Percentiles rank a stretch among this genome's conserved stretches.
Conservation (phyloP, 2,329 filamentous ascomycete genomes). For the Talaromyces amestolkiae region DNA sequence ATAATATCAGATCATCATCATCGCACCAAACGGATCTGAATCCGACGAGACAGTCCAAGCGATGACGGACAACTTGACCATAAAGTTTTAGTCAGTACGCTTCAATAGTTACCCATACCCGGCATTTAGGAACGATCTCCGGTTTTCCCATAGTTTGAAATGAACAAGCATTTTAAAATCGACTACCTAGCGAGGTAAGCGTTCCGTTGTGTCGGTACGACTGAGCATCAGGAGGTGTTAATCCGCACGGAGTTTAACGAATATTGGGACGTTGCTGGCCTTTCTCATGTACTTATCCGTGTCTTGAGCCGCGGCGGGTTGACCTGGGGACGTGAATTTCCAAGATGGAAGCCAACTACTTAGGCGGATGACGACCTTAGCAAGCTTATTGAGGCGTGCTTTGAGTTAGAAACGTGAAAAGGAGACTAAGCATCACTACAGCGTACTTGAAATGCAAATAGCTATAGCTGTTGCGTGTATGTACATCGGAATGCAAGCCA, state of each 20-base stretch:
- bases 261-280: background rate
- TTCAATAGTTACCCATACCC: background rate
- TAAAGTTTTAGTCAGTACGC: background rate
- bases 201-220: background rate
- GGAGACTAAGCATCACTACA: background rate
- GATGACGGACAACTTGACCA: background rate
- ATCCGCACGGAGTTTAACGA: background rate
- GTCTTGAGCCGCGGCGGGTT: background rate
- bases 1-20: background rate
- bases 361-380: background rate
- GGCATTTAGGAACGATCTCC: background rate
- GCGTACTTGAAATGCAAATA: background rate
- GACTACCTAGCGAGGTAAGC: background rate
- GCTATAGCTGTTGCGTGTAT: background rate
- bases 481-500: background rate
- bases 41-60: background rate
- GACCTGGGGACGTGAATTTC: background rate
- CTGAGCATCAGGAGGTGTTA: background rate
- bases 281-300: background rate
- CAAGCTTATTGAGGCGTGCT: background rate
- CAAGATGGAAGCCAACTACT: background rate
- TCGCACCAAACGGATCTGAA: background rate
- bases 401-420: background rate
- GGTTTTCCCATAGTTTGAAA: background rate
- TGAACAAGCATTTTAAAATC: background rate